Conservation (phyloP, 2,329 filamentous ascomycete genomes). For the Eutypella sp. region DNA sequence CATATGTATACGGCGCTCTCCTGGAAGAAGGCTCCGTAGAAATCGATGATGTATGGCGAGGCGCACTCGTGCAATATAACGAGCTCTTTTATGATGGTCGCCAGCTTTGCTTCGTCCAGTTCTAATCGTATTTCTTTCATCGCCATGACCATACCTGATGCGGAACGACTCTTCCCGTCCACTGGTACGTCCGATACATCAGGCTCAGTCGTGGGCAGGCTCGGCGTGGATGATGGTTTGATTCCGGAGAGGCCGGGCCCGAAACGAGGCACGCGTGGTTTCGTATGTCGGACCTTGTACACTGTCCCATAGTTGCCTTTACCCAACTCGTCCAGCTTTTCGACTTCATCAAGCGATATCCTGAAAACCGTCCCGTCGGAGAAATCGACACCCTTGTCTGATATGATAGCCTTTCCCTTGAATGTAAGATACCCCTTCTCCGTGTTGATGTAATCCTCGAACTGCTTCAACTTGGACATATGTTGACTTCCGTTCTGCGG, state of each 20-base stretch:
- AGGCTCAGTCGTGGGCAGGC: constrained; percentile 26
- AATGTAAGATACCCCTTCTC: constrained; percentile 90
- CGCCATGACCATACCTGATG: constrained; percentile 81
- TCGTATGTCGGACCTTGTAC: constrained; percentile 88
- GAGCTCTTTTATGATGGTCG: constrained; percentile 94
- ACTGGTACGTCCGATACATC: constrained; percentile 22
- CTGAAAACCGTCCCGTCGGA: constrained; percentile 82
- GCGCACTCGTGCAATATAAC: constrained; percentile 93
- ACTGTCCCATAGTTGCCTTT: constrained; percentile 99
- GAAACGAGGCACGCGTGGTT: constrained; percentile 54
- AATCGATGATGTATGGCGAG: constrained; percentile 96
- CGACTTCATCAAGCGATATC: constrained; percentile 90
- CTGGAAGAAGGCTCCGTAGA: constrained; percentile 98
- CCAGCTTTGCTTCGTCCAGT: constrained; percentile 93
- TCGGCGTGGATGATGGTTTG: constrained; percentile 36
- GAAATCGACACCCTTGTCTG: constrained; percentile 86
- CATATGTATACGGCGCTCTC: constrained; percentile 99
- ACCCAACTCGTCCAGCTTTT: constrained; percentile 86
- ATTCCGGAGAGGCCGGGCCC: constrained; percentile 51
- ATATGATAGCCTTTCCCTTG: constrained; percentile 86
- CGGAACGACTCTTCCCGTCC: constrained; percentile 35
- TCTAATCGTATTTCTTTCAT: constrained; percentile 99
- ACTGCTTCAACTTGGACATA: constrained; percentile 52
- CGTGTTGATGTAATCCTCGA: constrained; percentile 79
- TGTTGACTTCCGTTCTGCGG: constrained; percentile 31